These are phyloP conservation scores for Keithomyces neogunnii DNA, from an alignment of 2,329 filamentous ascomycete genomes.

Conservation along the genomic window DNA sequence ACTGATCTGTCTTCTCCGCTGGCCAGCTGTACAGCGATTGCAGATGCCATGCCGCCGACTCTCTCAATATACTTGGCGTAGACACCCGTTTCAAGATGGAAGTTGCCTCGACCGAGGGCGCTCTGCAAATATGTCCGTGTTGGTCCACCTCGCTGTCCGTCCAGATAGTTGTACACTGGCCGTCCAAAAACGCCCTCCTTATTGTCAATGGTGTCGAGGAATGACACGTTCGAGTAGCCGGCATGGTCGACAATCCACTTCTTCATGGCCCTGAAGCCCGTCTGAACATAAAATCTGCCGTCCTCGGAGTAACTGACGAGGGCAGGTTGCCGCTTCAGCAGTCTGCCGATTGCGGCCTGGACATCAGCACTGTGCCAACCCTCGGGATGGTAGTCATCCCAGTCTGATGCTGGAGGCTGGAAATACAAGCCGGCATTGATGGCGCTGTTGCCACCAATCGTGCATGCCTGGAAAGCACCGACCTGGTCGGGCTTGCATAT, in stretches of 20 bases:
- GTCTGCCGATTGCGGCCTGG: conserved; percentile 32
- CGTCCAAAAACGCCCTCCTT: conserved; percentile 41
- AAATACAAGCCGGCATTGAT: conserved; percentile 48
- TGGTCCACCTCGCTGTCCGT: conserved; percentile 41
- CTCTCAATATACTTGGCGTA: conserved; percentile 37
- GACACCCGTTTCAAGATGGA: conserved; percentile 33
- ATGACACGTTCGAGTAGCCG: conserved; percentile 36
- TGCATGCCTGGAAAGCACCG: conserved; percentile 39
- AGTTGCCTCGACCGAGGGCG: conserved; percentile 31
- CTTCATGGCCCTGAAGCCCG: conserved; percentile 35
- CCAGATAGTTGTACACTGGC: conserved; percentile 37
- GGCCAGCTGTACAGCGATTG: conserved; percentile 28
- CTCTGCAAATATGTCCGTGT: conserved; percentile 40
- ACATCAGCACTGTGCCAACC: conserved; percentile 45
- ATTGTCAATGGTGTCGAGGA: conserved; percentile 35
- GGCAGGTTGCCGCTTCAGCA: conserved; percentile 34
- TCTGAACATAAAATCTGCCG: conserved; percentile 36
- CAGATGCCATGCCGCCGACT: conserved; percentile 27
- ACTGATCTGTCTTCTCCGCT: conserved; percentile 23
- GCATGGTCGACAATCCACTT: conserved; percentile 42
- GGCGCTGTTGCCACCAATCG: conserved; percentile 41
- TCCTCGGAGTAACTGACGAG: conserved; percentile 36
- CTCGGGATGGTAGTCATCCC: conserved; percentile 37
- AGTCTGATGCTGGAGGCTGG: conserved; percentile 43
- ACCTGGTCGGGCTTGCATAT: conserved; percentile 29